Base-by-base conservation (phyloP, 805 yeast genomes). In the Schwanniomyces vanrijiae region DNA sequence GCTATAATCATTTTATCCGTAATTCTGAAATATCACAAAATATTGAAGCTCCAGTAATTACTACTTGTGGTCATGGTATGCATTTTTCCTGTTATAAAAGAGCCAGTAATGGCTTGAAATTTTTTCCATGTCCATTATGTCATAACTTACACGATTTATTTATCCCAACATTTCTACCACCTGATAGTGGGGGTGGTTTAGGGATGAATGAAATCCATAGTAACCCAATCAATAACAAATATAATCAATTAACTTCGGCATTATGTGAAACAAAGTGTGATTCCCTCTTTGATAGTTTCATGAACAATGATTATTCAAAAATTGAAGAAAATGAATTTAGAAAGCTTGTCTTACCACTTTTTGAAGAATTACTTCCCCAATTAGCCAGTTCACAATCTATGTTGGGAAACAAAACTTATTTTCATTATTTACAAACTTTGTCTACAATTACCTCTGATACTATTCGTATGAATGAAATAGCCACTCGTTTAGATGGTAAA, bases 391-490 rank as follows among this genome's bases (percentile, higher is more conserved):
- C 22, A 11, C 22, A 5, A 20, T 37, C 39, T 5, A 25, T 37
- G 39, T 21, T 37, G 9, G 42, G 45, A 18, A 50, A 40, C 19
- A 41, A 42, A 10, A 44, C 42, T 18, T 53, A 50, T 33, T 45
- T 56, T 45, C 43, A 55, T 43, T 19, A 45, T 19, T 44, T 65
- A 19, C 55, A 50, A 41, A 56, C 54, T 11, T 37, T 64, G 5
- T 59, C 72, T 1, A 50, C 52, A 4, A 45, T 68, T 11, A 55
- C 79, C 37, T 78, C 81, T 2, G 71, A 77, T 50, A 76, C 84
- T 0, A 73, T 86, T 21, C 71, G 78, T 20, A 79, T 83, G 75
- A 63, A 75, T 33, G 91, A 86, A 55, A 77, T 84, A 19, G 55
- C 84, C 0, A 71, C 83, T 1, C 73, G 91, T 58, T 58, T 76